Base-by-base conservation (phyloP, 2,329 filamentous ascomycete species). In the Alternaria sp. region DNA sequence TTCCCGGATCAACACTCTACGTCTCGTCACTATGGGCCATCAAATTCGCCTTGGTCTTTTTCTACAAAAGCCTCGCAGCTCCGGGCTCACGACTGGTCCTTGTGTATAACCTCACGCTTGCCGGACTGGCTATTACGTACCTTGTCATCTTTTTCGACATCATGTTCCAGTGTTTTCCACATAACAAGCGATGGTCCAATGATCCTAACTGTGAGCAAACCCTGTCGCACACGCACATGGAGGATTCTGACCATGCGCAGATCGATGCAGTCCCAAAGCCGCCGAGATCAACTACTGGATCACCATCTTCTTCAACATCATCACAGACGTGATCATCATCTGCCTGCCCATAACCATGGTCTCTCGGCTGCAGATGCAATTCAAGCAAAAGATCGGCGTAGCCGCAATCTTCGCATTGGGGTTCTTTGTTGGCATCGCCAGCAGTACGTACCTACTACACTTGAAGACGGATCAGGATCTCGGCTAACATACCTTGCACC, bases 1-100 rank as follows among this genome's bases (percentile, higher is more conserved):
- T 79, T 0, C 78, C 78, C 1, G 78, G 78, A 13, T 80, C 78
- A 1, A 70, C 75, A 2, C 72, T 80, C 2, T 80, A 80, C 44
- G 76, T 80, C 0, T 66, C 78, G 3, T 79, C 78, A 3, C 56
- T 80, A 5, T 80, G 78, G 78, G 66, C 76, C 11, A 76, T 80
- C 65, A 80, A 80, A 46, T 67, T 79, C 5, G 77, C 78, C 4
- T 66, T 80, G 4, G 77, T 80, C 7, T 41, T 80, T 1, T 80
- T 80, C 54, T 80, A 80, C 68, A 80, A 80, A 36, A 72, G 70
- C 34, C 72, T 80, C 17, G 76, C 78, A 2, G 74, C 69, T 0
- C 73, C 70, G 1, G 74, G 76, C 26, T 76, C 77, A 1, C 73
- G 61, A 9, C 54, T 80, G 1, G 73, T 79, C 50, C 66, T 66